These are phyloP conservation scores for Colletotrichum orbiculare DNA, from an alignment of 2,329 filamentous ascomycete species.

Conservation along the genomic window DNA sequence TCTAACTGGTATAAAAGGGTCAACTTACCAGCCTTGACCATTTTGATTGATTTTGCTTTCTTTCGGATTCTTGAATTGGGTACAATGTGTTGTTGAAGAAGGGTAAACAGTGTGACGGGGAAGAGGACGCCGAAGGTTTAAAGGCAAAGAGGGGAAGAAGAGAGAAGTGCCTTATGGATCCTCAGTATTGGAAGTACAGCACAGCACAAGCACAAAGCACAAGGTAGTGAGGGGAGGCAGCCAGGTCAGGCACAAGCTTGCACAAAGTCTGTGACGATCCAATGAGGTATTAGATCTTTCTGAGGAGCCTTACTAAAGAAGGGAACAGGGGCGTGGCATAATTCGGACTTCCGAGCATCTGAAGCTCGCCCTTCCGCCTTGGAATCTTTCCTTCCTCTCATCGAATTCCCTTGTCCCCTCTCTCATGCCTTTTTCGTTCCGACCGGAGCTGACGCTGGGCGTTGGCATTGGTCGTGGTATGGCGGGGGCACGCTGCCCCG, in stretches of 20 bases:
- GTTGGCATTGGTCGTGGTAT: constrained; percentile 10
- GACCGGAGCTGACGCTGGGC: constrained; percentile 2
- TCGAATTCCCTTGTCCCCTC: constrained; percentile 5
- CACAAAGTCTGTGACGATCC: constrained; percentile 27
- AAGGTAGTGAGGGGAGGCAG: background rate
- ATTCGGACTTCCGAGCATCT: constrained; percentile 33
- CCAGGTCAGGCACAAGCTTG: constrained; percentile 26
- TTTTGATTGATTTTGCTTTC: constrained; percentile 74
- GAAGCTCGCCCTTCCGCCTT: constrained; percentile 30
- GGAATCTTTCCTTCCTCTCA: background rate
- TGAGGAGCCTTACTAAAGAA: background rate
- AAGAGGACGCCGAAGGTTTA: constrained; percentile 23
- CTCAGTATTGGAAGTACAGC: constrained; percentile 7
- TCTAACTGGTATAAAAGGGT: constrained; percentile 39
- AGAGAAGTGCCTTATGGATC: constrained; percentile 30
- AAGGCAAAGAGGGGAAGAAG: constrained; percentile 33
- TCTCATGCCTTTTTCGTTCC: constrained; percentile 4
- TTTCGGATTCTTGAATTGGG: constrained; percentile 38
- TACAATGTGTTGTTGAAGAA: constrained; percentile 22
- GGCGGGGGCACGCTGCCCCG: constrained; percentile 32
- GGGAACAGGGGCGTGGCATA: constrained; percentile 1
- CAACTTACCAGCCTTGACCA: constrained; percentile 96
- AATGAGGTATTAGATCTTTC: constrained; percentile 2
- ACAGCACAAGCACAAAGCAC: background rate
- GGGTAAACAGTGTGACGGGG: constrained; percentile 17